Evolutionary conservation across 2,329 filamentous ascomycete species (phyloP), one percentile per base, ranked within the genome.

Genomic region (Alternaria longipes): DNA sequence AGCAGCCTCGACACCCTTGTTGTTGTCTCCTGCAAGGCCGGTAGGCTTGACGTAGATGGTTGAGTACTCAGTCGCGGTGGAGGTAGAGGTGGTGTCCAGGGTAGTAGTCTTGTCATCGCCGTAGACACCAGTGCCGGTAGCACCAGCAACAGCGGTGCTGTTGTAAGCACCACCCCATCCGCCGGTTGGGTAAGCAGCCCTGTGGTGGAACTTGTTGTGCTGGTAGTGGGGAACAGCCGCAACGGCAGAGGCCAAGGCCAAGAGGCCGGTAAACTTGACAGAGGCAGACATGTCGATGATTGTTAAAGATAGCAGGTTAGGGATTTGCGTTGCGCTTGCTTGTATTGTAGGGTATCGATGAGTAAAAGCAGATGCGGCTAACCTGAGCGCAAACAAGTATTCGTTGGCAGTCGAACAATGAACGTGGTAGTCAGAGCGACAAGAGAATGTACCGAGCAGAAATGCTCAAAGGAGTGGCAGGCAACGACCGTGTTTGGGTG

Each of bases 241-340:
- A 59, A 75, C 80, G 51, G 75, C 71, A 59, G 76, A 75, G 61
- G 77, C 75, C 61, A 84, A 74, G 52, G 81, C 79, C 78, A 83
- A 70, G 61, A 83, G 73, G 63, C 76, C 42, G n/a, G 58, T 77
- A 66, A 83, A 68, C 66, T 79, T 76, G 63, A 75, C 74, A 59
- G 70, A 70, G 64, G 73, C 63, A 63, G 74, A 74, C 74, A 77
- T 77, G 42, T 69, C 71, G 74, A 71, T 63, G 26, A 73, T 70
- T 63, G 59, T 56, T 46, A 22, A 38, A 51, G 18, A 36, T 50
- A 9, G 22, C 46, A 50, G 46, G 46, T 50, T 50, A 26, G 38
- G 46, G 9, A 50, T 54, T n/a, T 46, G 47, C 49, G 49, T 34
- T 52, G 47, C 49, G 49, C 47, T 42, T 61, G 49, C 53, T 58